Conservation (phyloP, 352 stramenopile genomes). For the Globisporangium spiculum region DNA sequence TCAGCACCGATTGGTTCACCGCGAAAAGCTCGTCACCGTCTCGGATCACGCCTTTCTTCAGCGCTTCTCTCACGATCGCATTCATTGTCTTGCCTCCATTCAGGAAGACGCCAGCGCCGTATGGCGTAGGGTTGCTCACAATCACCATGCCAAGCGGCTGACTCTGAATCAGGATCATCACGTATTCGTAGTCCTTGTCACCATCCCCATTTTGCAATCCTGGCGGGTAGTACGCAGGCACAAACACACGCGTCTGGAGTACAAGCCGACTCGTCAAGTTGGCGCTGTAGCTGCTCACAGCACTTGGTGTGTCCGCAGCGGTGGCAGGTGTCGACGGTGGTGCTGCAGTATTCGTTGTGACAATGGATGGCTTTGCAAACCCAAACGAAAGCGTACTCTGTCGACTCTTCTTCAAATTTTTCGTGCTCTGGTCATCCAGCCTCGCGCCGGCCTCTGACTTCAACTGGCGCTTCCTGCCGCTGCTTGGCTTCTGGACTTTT, state of each 20-base stretch:
- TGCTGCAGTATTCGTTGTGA: not conserved
- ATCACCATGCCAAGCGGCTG: constrained; percentile 62
- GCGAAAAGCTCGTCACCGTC: constrained; percentile 63
- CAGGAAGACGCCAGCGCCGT: constrained; percentile 26
- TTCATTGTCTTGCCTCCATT: constrained; percentile 34
- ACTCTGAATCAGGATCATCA: constrained; percentile 56
- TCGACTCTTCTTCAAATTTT: constrained; percentile 23
- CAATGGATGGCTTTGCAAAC: constrained; percentile 14
- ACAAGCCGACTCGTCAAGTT: constrained; percentile 14
- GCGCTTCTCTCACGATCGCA: constrained; percentile 32
- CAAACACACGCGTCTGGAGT: constrained; percentile 35
- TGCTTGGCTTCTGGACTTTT: constrained; percentile 2
- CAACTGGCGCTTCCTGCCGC: constrained; percentile 11
- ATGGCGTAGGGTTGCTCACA: constrained; percentile 3
- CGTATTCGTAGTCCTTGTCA: constrained; percentile 46
- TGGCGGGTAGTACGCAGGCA: constrained; percentile 25
- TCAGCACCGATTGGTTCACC: constrained; percentile 52
- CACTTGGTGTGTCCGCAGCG: not conserved
- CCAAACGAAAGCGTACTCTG: constrained; percentile 37
- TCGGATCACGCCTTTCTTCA: constrained; percentile 49
- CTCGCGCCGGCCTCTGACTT: not conserved
- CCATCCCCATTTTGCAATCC: constrained; percentile 18
- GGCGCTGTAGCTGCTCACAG: not conserved
- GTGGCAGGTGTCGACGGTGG: not conserved
- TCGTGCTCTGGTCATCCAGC: not conserved